Evolutionary conservation across 2,329 filamentous ascomycete species (phyloP).

Genomic region (Seiridium unicorne): DNA sequence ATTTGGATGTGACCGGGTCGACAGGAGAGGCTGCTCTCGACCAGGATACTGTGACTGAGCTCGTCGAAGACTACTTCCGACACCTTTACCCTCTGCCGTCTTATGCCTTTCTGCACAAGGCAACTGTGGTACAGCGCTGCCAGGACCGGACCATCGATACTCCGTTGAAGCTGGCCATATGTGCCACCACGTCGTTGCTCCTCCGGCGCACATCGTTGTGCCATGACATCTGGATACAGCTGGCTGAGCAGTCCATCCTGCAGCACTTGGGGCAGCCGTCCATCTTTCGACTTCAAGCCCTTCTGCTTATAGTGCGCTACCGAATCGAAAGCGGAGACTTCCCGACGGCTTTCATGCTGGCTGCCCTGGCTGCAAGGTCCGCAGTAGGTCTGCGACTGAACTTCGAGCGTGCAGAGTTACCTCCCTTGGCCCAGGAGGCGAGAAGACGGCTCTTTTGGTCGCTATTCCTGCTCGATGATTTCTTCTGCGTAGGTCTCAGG

Average conservation of each 20-base stretch:
- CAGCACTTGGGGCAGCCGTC: slow-evolving; percentile 29
- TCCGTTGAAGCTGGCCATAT: slow-evolving; percentile 29
- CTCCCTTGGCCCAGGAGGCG: slow-evolving; percentile 33
- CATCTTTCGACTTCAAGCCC: slow-evolving; percentile 30
- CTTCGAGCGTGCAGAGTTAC: slow-evolving; percentile 33
- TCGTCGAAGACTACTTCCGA: slow-evolving; percentile 28
- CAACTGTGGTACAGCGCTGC: slow-evolving; percentile 29
- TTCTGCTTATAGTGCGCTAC: slow-evolving; percentile 29
- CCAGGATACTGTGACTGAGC: slow-evolving; percentile 13
- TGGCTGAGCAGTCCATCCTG: slow-evolving; percentile 29
- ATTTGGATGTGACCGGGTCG: slow-evolving; percentile 2
- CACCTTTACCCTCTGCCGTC: slow-evolving; percentile 30
- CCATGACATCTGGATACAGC: slow-evolving; percentile 26
- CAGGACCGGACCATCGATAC: slow-evolving; percentile 27
- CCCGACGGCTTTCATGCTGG: slow-evolving; percentile 33
- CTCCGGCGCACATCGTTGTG: slow-evolving; percentile 19
- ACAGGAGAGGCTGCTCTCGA: slow-evolving; percentile 13
- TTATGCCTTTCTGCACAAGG: slow-evolving; percentile 32
- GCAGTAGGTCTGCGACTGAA: slow-evolving; percentile 37
- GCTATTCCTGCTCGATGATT: slow-evolving; percentile 37
- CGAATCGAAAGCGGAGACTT: slow-evolving; percentile 30
- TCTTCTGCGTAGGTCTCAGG: slow-evolving; percentile 37
- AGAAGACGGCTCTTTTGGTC: slow-evolving; percentile 38
- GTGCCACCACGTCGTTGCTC: slow-evolving; percentile 29
- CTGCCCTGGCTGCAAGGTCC: slow-evolving; percentile 31